Evolutionary conservation across 768 basidiomycete genomes (phyloP), one percentile per base, ranked within the genome.

Genomic region (Ephemerocybe angulata): DNA sequence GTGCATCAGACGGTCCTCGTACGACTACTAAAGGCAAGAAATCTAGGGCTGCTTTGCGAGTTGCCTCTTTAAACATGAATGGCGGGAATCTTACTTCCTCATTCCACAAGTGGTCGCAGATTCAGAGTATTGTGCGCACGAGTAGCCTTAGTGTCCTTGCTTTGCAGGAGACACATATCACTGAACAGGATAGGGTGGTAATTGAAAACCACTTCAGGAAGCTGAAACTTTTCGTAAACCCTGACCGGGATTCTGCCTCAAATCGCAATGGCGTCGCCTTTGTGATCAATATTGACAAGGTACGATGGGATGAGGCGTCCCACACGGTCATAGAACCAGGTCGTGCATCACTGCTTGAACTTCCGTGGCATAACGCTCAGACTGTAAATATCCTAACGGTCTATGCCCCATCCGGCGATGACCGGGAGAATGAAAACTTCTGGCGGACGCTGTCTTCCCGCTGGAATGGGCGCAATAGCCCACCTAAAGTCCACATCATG

Each of bases 391-490:
- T 76, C 0, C 59, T 76, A 0, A 69, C 60, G 3, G 50, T 76
- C 0, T 76, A 76, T 40, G 67, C 74, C 3, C 76, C 73, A 0
- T 38, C 50, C 8, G 50, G 50, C 12, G 74, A 73, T 52, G 48
- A 57, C 28, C 31, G 48, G 0, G 62, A 67, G 17, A 71, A 76
- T 27, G 52, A 48, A 1, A 13, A 48, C 0, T 74, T 76, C 62
- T 75, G 69, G 70, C 30, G 52, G n/a, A 43, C 60, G 4, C 52
- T 68, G 4, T 15, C 57, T 8, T 21, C 44, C 1, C 49, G 24
- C 19, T 66, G 50, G 35, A 41, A 3, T 21, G 44, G 38, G 49
- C 47, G 47, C 27, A 21, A 48, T 1, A 50, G n/a, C n/a, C n/a
- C 52, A 4, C 37, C 44, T 10, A 60, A 51, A 44, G 71, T 67